Evolutionary conservation across 345 rosid genomes (phyloP), one percentile per base, ranked within the genome.

Genomic region (Syzygium aqueum): DNA sequence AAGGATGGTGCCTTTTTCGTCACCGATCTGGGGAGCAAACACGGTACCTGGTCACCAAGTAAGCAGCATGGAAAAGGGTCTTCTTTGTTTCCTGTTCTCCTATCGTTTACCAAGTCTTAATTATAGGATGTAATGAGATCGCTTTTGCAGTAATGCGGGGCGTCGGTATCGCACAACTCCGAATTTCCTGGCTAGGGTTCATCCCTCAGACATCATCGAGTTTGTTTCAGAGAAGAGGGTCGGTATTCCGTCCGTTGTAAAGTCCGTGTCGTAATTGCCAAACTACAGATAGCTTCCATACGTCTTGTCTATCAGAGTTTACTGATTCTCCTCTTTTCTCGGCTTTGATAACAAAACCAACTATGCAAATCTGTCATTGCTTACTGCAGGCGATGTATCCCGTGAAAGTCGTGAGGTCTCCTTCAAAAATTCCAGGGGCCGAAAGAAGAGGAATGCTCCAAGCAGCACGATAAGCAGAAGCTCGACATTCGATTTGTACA

Each of bases 21-120:
- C 73, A 91, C 89, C 67, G 99, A 96, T 94, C 90, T 96, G 86
- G 84, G 59, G 85, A 97, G 99, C 54, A 88, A 95, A 86, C 91
- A 94, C 82, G 99, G 99, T 3, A 95, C 98, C 82, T 96, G 89
- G 89, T 96, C 80, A 91, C 92, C 13, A 93, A 93, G 99, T 97
- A 93, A 95, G 99, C 89, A 63, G 49, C 28, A 51, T 8, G 51
- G 59, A 30, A 53, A 6, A 7, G 21, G 57, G 59, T 67, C 63
- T 88, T 85, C 46, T 84, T 86, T 63, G 46, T 43, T 85, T 27
- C 61, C 27, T 57, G 57, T 77, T 30, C 59, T 30, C 78, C 84
- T 73, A 33, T 90, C 28, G 77, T 33, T 67, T 40, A 33, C 80
- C 80, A 8, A 33, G 80, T 17, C 17, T 67, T 33, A 67, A 43